A percentile compares a stretch with the other conserved stretches of the same genome.
These are phyloP conservation scores for Geranium brycei DNA, from an alignment of 345 rosid genomes.

Conservation along the genomic window DNA sequence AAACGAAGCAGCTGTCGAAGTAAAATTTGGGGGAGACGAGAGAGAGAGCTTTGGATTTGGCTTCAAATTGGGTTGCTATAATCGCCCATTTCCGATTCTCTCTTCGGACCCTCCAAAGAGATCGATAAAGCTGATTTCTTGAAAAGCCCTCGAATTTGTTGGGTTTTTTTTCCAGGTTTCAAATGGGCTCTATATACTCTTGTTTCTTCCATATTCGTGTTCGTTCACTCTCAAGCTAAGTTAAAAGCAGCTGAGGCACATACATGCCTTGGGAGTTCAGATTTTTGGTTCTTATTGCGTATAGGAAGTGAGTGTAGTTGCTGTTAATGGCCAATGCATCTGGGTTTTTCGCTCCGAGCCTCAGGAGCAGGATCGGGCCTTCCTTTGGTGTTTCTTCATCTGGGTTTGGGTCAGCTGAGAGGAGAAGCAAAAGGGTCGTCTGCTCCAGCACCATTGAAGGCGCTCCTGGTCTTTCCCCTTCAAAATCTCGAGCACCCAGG, in stretches of 20 bases:
- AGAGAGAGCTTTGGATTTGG: conserved; percentile 31
- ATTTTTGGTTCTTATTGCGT: background rate
- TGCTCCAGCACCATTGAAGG: conserved; percentile 43
- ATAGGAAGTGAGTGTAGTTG: background rate
- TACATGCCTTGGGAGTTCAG: background rate
- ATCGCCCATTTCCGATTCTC: conserved; percentile 20
- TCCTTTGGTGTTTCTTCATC: conserved; percentile 46
- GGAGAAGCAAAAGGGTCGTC: conserved; percentile 33
- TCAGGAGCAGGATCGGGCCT: conserved; percentile 32
- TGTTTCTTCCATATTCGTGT: background rate
- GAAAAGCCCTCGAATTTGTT: background rate
- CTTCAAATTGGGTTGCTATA: conserved; percentile 27
- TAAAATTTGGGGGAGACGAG: conserved; percentile 1
- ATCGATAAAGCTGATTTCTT: background rate
- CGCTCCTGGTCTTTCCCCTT: conserved; percentile 22
- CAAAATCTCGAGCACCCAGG: conserved; percentile 49
- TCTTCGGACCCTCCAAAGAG: conserved; percentile 29
- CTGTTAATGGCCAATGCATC: conserved; percentile 67
- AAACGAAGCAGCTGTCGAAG: background rate
- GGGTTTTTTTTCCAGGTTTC: background rate
- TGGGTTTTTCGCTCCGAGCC: conserved; percentile 43
- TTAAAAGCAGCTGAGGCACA: background rate
- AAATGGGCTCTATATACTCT: conserved; percentile 11
- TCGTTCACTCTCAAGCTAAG: background rate
- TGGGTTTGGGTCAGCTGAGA: conserved; percentile 36